These are phyloP conservation scores for Closterium sp. DNA, from an alignment of 139 green algal species.

Conservation along the genomic window DNA sequence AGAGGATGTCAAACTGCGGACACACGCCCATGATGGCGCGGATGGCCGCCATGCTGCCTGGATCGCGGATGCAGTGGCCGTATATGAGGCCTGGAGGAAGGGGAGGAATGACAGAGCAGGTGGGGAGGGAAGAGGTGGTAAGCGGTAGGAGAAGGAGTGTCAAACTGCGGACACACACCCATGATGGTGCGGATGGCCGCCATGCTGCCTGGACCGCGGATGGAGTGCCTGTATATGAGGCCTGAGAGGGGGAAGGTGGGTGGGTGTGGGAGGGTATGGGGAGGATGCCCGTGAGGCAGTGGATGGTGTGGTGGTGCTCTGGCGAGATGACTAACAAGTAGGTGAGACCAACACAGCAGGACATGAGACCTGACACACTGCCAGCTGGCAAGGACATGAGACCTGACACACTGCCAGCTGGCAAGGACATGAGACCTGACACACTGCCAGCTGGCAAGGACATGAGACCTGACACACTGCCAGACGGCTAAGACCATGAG, in stretches of 20 bases:
- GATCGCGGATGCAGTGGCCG: conserved; percentile 20
- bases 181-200: not conserved
- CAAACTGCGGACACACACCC: not conserved
- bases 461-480: no score
- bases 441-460: no score
- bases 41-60: conserved; percentile 69
- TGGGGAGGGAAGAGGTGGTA: not conserved
- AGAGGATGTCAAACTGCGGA: conserved; percentile 89
- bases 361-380: no score
- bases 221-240: not conserved
- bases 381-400: no score
- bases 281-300: no score
- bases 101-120: not conserved
- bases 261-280: not conserved
- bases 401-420: no score
- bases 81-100: not conserved
- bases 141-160: not conserved
- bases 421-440: no score
- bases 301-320: no score
- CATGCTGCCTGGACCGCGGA: not conserved
- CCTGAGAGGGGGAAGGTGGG: not conserved
- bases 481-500: no score
- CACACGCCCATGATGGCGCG: conserved; percentile 69
- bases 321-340: no score
- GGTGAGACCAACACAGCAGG: no score